Evolutionary conservation across 1,284 basidiomycete species (phyloP), one percentile per base, ranked within the genome.

Genomic region (Termitomyces sp.): DNA sequence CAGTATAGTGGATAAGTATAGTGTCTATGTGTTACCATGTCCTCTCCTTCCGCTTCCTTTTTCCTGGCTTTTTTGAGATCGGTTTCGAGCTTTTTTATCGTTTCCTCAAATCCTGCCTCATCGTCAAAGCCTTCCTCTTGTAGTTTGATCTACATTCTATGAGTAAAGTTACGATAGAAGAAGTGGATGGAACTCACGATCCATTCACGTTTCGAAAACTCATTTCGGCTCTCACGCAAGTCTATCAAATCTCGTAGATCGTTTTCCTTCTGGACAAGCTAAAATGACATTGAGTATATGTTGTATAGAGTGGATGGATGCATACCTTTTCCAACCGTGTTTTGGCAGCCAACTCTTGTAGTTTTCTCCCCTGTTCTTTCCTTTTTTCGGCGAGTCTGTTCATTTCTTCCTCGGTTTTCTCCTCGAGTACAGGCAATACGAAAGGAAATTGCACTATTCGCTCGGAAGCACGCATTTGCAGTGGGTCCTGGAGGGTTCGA

Each of bases 281-380:
- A 56, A 21, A 14, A 13, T 14, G 6, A 19, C 30, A 16, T 26
- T 19, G 3, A 50, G 24, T 7, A 3, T 13, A 41, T 13, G 21
- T 39, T 30, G 31, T 37, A 8, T 53, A 30, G 14, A 26, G 43
- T 30, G 26, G 6, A 14, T n/a, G 34, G 6, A 30, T 30, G 57
- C 67, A n/a, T 52, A 88, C 91, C 78, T 94, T 96, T 61, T 97
- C 93, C 58, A 83, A 73, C 9, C 96, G 73, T 57, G 87, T 87
- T 66, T 87, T 91, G 0, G 91, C 87, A n/a, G 93, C 91, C 64
- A 97, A 84, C 68, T 98, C 94, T 68, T 96, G 93, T 44, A 99
- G 66, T 62, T 93, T 86, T 52, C 83, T 78, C 0, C 93, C 93
- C 56, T 94, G 88, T 66, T 96, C 92, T 63, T 81, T 86, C 55